Evolutionary conservation across 306 rosid species (phyloP).

Genomic region (Trifolium pratense): DNA sequence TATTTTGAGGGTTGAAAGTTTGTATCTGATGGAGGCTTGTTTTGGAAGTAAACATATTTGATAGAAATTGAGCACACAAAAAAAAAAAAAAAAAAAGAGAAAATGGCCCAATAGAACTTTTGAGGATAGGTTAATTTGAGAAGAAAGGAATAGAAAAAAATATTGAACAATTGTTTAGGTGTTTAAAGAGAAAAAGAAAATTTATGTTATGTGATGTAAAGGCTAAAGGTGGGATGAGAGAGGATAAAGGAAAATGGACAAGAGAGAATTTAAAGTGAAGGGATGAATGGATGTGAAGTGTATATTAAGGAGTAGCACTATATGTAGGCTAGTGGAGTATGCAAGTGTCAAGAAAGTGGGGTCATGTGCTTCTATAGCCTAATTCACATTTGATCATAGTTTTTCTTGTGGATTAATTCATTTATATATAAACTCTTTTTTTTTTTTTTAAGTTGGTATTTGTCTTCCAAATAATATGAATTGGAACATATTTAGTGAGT

Average conservation of each 20-base stretch:
- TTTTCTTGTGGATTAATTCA: conserved; percentile 17
- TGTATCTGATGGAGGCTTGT: conserved; percentile 42
- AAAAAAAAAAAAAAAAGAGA: conserved; percentile 25
- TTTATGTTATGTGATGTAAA: conserved; percentile 4
- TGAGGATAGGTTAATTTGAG: conserved; percentile 20
- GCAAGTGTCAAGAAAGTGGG: conserved; percentile 56
- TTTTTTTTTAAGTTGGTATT: too few species aligned
- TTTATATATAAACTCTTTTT: too few species aligned
- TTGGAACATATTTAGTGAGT: too few species aligned
- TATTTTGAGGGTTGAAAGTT: conserved; percentile 42
- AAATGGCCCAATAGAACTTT: background rate
- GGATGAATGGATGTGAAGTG: conserved; percentile 33
- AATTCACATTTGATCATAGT: conserved; percentile 30
- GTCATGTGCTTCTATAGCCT: conserved; percentile 16
- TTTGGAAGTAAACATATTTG: conserved; percentile 51
- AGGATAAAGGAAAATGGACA: conserved; percentile 21
- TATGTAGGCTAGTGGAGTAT: conserved; percentile 56
- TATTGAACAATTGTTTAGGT: conserved; percentile 25
- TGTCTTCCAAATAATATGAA: too few species aligned
- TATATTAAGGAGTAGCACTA: conserved; percentile 39
- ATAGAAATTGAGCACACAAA: conserved; percentile 31
- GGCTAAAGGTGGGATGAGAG: conserved; percentile 25
- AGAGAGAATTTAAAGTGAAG: conserved; percentile 34
- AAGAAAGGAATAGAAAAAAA: background rate
- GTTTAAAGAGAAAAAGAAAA: conserved; percentile 38